Evolutionary conservation across 176 grass and related monocot species (phyloP).

Genomic region (Juncus effusus): DNA sequence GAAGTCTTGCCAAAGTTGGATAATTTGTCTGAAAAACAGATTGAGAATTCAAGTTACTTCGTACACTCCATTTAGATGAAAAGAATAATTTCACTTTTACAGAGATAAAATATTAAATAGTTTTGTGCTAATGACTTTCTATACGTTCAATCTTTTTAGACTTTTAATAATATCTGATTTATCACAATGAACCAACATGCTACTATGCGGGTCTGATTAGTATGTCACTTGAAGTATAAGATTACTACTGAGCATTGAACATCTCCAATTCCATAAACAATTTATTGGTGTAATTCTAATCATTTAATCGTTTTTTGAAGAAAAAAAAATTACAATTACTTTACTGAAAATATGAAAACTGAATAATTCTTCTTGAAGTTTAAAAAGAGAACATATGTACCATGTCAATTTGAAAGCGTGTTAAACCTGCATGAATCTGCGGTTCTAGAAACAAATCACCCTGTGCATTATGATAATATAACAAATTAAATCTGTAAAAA

Average conservation of each 20-base stretch:
- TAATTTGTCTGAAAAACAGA: slow-evolving; percentile 53
- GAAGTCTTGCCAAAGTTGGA: slow-evolving; percentile 46
- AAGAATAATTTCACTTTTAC: too few relatives aligned
- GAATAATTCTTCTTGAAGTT: neutral
- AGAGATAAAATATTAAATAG: too few relatives aligned
- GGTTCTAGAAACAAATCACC: slow-evolving; percentile 66
- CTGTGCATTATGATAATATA: slow-evolving; percentile 36
- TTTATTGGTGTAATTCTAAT: neutral
- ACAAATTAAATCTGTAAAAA: neutral
- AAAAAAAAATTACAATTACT: neutral
- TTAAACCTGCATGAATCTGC: slow-evolving; percentile 53
- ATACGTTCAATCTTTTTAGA: too few relatives aligned
- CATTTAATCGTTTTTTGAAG: neutral
- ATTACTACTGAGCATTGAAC: neutral
- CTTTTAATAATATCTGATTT: too few relatives aligned
- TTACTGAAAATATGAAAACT: neutral
- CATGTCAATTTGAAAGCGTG: slow-evolving; percentile 68
- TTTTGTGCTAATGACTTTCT: too few relatives aligned
- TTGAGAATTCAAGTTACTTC: neutral
- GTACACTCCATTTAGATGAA: neutral
- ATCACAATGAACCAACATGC: too few relatives aligned
- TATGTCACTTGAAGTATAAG: too few relatives aligned
- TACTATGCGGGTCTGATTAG: too few relatives aligned
- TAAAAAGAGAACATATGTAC: slow-evolving; percentile 33
- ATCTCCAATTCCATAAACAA: neutral